Evolutionary conservation across 495 filamentous ascomycete genomes (phyloP), one percentile per base, ranked within the genome.

Genomic region (Hypoxylon cercidicola): DNA sequence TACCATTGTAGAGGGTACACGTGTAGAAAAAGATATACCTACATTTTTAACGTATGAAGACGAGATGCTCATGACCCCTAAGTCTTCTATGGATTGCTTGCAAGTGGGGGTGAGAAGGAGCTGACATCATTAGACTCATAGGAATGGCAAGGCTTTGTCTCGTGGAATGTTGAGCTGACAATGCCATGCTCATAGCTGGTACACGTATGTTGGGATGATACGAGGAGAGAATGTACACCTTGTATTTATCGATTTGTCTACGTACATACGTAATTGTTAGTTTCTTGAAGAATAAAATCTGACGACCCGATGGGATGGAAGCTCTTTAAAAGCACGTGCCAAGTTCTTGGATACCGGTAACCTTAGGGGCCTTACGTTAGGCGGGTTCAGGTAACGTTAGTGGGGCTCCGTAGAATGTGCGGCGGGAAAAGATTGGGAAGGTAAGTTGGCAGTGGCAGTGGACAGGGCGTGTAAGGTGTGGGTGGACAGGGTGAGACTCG

Each of bases 331-430:
- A 28, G 25, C 25, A 28, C 7, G 25, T 28, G 25, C 25, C 25
- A 28, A 28, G n/a, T 28, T 3, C 25, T 28, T 28, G 25, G 25
- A 28, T 28, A 7, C 25, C 25, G 25, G 25, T 28, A 28, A 28
- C 3, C 25, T 28, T 28, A 28, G 25, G 3, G 25, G 25, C 7
- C 35, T 39, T 32, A 32, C 15, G 15, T 12, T 41, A 41, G 13
- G 34, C n/a, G 5, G 12, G 28, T 47, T 50, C 43, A 34, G 48
- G 35, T 65, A 59, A 54, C 59, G 32, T 54, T 54, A 21, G 62
- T 60, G 55, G 62, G 55, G 54, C 62, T 48, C 34, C 53, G 41
- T n/a, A n/a, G 46, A 44, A 59, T 47, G 30, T 55, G 55, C 54
- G 48, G 55, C 62, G 52, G 34, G 55, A 49, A 19, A 57, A 23